Percentiles rank a stretch among this genome's conserved stretches.
Conservation (phyloP, 2,329 filamentous ascomycete genomes). For the Hymenoscyphus linearis region DNA sequence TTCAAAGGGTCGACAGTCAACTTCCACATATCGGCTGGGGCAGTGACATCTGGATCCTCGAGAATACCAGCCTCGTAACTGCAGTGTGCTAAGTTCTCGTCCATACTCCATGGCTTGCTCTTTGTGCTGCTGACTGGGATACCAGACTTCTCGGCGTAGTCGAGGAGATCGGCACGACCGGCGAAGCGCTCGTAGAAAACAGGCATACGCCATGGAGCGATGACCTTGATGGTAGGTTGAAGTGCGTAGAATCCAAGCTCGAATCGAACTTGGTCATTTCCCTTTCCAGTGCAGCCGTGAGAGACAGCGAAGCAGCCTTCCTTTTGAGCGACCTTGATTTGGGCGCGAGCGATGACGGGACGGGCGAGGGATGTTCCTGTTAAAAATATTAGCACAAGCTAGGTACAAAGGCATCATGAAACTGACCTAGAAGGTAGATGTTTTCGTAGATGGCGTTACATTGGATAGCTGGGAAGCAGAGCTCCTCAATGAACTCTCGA, state of each 20-base stretch:
- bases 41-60: slow-evolving; percentile 58
- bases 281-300: slow-evolving; percentile 58
- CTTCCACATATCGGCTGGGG: slow-evolving; percentile 78
- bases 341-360: slow-evolving; percentile 63
- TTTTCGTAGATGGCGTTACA: slow-evolving; percentile 68
- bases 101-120: slow-evolving; percentile 63
- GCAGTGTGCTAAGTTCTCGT: slow-evolving; percentile 71
- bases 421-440: slow-evolving; percentile 50
- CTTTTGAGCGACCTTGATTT: slow-evolving; percentile 59
- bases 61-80: slow-evolving; percentile 75
- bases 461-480: slow-evolving; percentile 69
- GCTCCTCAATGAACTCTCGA: slow-evolving; percentile 72
- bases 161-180: slow-evolving; percentile 66
- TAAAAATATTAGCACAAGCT: not conserved
- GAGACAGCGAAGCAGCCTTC: slow-evolving; percentile 46
- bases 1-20: slow-evolving; percentile 62
- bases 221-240: slow-evolving; percentile 62
- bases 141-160: slow-evolving; percentile 61
- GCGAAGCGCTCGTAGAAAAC: slow-evolving; percentile 66
- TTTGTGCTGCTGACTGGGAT: slow-evolving; percentile 71
- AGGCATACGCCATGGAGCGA: slow-evolving; percentile 69
- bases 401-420: slow-evolving; percentile 17
- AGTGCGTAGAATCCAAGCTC: slow-evolving; percentile 57
- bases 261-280: slow-evolving; percentile 62
- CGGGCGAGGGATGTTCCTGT: slow-evolving; percentile 58